phyloP scores from a whole-genome alignment of 352 stramenopile genomes.

The Phytophthora crassamura region DNA sequence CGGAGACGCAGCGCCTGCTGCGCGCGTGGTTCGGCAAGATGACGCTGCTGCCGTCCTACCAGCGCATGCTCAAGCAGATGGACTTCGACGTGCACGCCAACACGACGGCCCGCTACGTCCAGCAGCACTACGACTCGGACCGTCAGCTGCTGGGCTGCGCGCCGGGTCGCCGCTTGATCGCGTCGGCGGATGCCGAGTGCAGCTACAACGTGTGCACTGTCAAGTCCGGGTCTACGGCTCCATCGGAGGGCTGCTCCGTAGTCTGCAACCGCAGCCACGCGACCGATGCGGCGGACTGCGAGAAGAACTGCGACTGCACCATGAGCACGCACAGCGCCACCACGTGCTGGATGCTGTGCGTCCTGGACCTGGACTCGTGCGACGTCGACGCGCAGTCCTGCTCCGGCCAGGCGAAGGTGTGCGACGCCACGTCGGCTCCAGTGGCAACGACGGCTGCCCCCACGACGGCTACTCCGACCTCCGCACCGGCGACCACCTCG shows the following conservation, averaged over 20 bases:
- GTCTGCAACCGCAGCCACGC: constrained; percentile 54
- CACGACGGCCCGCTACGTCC: constrained; percentile 36
- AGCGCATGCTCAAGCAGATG: constrained; percentile 58
- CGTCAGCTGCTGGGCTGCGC: constrained; percentile 42
- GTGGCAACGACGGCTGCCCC: constrained; percentile 11
- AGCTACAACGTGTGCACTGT: constrained; percentile 38
- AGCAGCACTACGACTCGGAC: constrained; percentile 28
- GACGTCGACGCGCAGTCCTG: constrained; percentile 37
- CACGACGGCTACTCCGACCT: constrained; percentile 17
- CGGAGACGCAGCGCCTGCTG: constrained; percentile 43
- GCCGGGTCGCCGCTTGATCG: constrained; percentile 39
- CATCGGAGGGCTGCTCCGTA: constrained; percentile 34
- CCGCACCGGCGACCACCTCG: constrained; percentile 8
- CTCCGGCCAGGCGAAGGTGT: constrained; percentile 46
- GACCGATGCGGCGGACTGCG: constrained; percentile 31
- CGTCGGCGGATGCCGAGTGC: constrained; percentile 40
- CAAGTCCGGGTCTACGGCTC: constrained; percentile 31
- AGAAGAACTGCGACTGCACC: constrained; percentile 35
- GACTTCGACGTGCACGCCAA: constrained; percentile 55
- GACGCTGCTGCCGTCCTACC: constrained; percentile 61
- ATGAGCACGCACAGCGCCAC: constrained; percentile 34
- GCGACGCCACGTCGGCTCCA: constrained; percentile 22
- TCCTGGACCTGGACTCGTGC: constrained; percentile 49
- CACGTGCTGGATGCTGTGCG: constrained; percentile 67
- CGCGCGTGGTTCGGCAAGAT: constrained; percentile 72